Percentiles rank a stretch among this genome's conserved stretches.
Evolutionary conservation across 441 rosid species (phyloP).

Genomic region (Euphorbia corollata): DNA sequence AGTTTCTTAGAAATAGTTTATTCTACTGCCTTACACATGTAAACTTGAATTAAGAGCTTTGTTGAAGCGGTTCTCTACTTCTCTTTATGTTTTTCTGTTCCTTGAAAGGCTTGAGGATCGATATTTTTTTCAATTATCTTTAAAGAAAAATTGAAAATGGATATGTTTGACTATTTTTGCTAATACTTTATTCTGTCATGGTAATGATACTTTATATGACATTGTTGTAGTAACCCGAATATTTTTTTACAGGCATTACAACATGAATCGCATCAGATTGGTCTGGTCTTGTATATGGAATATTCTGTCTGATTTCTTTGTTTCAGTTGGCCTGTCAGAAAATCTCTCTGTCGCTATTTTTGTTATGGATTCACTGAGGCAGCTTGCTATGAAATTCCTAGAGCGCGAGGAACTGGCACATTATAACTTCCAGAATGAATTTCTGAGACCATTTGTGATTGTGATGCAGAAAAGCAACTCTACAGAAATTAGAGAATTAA

Average conservation of each 20-base stretch:
- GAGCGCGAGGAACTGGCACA: constrained; percentile 99
- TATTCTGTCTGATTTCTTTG: constrained; percentile 97
- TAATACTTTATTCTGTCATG: not conserved
- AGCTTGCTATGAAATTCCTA: constrained; percentile 95
- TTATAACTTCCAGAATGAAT: constrained; percentile 96
- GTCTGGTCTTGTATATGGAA: constrained; percentile 98
- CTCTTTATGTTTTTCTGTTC: not conserved
- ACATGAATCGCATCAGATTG: constrained; percentile 96
- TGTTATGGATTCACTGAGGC: constrained; percentile 98
- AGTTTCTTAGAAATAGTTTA: not conserved
- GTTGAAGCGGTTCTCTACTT: not conserved
- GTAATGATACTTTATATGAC: constrained; percentile 8
- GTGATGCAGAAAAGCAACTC: constrained; percentile 93
- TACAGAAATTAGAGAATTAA: constrained; percentile 82
- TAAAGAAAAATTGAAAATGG: not conserved
- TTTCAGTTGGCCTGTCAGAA: constrained; percentile 94
- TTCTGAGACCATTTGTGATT: constrained; percentile 89
- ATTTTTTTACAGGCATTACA: constrained; percentile 75
- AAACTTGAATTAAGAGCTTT: not conserved
- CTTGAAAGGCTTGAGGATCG: constrained; percentile 6
- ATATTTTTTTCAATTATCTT: not conserved
- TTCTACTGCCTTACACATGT: not conserved
- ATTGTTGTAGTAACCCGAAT: constrained; percentile 4
- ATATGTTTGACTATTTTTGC: constrained; percentile 2
- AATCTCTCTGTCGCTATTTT: constrained; percentile 96